These are phyloP conservation scores for Polysphondylium violaceum DNA, from an alignment of 78 protist species.

Conservation along the genomic window DNA sequence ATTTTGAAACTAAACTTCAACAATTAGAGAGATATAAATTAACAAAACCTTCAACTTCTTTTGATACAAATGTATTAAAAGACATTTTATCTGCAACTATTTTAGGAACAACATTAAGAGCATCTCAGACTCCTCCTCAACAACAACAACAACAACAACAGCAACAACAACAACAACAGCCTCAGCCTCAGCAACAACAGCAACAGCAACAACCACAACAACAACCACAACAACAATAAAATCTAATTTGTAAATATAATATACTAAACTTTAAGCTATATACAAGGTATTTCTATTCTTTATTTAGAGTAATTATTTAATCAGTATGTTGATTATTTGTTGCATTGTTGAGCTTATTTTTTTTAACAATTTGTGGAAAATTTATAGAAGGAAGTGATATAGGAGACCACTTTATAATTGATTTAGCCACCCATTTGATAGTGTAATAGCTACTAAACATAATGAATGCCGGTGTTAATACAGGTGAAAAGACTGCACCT, in stretches of 20 bases:
- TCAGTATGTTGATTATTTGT: no score
- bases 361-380: no score
- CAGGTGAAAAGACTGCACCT: no score
- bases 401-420: no score
- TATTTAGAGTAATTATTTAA: no score
- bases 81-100: constrained; percentile 40
- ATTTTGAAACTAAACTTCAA: constrained; percentile 10
- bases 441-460: no score
- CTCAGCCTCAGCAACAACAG: not conserved
- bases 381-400: no score
- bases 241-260: not conserved
- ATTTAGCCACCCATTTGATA: no score
- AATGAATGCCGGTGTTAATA: no score
- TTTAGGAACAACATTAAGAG: constrained; percentile 28
- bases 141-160: constrained; percentile 42
- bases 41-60: constrained; percentile 4
- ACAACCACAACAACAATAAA: not conserved
- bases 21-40: constrained; percentile 10
- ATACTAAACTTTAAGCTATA: not conserved
- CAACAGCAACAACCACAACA: not conserved
- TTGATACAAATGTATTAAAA: not conserved
- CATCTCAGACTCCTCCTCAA: not conserved
- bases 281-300: no score
- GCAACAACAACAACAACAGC: not conserved
- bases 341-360: no score